Evolutionary conservation across 345 rosid genomes (phyloP).

Genomic region (Ceriops zippeliana): DNA sequence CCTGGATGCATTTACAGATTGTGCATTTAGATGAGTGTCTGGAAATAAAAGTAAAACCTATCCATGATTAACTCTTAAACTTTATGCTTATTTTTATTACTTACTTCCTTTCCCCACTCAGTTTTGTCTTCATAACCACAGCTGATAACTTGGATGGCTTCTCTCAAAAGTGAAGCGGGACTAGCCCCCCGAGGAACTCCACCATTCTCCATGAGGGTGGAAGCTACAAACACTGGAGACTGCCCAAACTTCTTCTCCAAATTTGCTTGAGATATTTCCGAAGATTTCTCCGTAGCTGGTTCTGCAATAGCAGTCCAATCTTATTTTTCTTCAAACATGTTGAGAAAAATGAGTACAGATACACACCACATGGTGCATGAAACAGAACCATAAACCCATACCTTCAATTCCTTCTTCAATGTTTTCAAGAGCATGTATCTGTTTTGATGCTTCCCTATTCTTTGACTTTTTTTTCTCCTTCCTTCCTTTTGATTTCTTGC

Average conservation of each 20-base stretch:
- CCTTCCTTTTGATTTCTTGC: constrained; percentile 58
- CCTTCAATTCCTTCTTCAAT: constrained; percentile 71
- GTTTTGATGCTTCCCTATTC: constrained; percentile 74
- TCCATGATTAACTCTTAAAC: background rate
- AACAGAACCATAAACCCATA: constrained; percentile 19
- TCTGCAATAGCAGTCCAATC: constrained; percentile 32
- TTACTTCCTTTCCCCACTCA: constrained; percentile 99
- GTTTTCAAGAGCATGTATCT: constrained; percentile 87
- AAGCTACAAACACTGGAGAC: constrained; percentile 85
- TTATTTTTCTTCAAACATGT: background rate
- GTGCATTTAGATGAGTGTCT: constrained; percentile 7
- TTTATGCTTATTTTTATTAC: constrained; percentile 12
- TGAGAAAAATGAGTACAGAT: background rate
- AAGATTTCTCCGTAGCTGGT: constrained; percentile 42
- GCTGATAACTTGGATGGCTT: constrained; percentile 97
- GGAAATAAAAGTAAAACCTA: constrained; percentile 6
- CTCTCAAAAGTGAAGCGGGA: constrained; percentile 71
- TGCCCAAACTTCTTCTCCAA: constrained; percentile 93
- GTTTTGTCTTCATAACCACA: constrained; percentile 98
- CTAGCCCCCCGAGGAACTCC: constrained; percentile 70
- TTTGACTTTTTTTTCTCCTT: constrained; percentile 60
- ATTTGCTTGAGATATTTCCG: constrained; percentile 54
- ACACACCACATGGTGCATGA: background rate
- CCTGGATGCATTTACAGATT: constrained; percentile 35
- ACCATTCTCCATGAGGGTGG: constrained; percentile 66